Base-by-base conservation (phyloP, 2,329 filamentous ascomycete genomes). In the Botryosphaeria agaves region DNA sequence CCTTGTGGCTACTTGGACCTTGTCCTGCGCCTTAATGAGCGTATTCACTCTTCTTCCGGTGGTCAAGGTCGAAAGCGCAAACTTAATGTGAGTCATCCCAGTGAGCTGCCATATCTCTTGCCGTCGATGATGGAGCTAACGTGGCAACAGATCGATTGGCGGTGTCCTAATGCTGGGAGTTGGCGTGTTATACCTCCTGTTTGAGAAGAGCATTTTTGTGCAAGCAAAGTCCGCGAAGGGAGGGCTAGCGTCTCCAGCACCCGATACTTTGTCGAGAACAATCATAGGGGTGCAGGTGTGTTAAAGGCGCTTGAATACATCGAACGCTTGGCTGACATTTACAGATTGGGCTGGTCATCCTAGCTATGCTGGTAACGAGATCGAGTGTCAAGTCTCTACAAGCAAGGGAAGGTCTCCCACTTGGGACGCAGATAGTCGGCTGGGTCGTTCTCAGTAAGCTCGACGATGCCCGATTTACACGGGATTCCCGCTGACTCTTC, bases 11-110 rank as follows among this genome's bases (percentile, higher is more conserved):
- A 72, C 72, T 1, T 98, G 89, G 89, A 64, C 68, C 6, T 43
- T 76, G 21, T 79, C 80, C 3, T 94, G 85, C 52, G 41, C 76
- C 2, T 57, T 75, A 3, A 93, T 95, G 84, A 89, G 87, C 49
- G 66, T 69, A 3, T 98, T 98, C 46, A 98, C 89, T 0, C 55
- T 95, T 9, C 62, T 98, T 2, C 79, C 82, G 1, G 89, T 82
- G 2, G 76, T 80, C 52, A 98, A 95, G 52, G 59, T 72, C 1
- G 91, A 98, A 48, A 71, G 78, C 41, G 49, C 83, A 3, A 64
- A 61, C 32, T 61, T 82, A 16, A 83, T 93, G 76, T 85, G 60
- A 48, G 69, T 57, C 6, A 30, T 18, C 19, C 18, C 14, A n/a
- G n/a, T n/a, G n/a, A n/a, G n/a, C n/a, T n/a, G n/a, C n/a, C n/a